phyloP scores from a whole-genome alignment of 139 green algal species.

The Edaphochlamys debaryana region DNA sequence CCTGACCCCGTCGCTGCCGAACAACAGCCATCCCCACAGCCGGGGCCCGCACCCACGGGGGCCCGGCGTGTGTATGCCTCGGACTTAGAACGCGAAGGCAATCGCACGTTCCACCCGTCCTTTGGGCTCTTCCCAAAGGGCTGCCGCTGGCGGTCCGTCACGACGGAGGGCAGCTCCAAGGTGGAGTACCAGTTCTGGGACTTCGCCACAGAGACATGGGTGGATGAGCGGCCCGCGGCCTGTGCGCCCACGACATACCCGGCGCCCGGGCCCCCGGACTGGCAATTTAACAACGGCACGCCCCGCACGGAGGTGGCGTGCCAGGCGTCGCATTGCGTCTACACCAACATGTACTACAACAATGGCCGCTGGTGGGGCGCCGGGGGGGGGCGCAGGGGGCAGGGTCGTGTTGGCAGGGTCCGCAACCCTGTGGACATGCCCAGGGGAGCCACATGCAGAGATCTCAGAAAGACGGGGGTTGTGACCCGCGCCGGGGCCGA shows the following conservation, averaged over 20 bases:
- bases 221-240: conserved; percentile 49
- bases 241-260: conserved; percentile 61
- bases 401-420: too few relatives aligned
- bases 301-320: conserved; percentile 70
- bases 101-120: conserved; percentile 52
- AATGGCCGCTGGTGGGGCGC: conserved; percentile 72
- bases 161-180: neutral
- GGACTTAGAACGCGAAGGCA: conserved; percentile 23
- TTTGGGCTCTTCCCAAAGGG: conserved; percentile 75
- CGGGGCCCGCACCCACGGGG: neutral
- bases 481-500: too few relatives aligned
- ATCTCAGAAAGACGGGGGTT: too few relatives aligned
- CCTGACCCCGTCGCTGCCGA: too few relatives aligned
- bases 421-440: too few relatives aligned
- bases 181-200: conserved; percentile 76
- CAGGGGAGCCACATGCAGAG: too few relatives aligned
- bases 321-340: conserved; percentile 50
- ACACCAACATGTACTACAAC: conserved; percentile 80
- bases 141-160: conserved; percentile 78
- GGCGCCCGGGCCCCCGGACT: conserved; percentile 32
- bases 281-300: conserved; percentile 57
- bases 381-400: too few relatives aligned
- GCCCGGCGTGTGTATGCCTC: conserved; percentile 2
- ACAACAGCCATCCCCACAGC: neutral
- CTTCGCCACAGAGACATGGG: conserved; percentile 49